Percentiles rank a stretch among this genome's conserved stretches.
Evolutionary conservation across 129 eudicot species (phyloP).

Genomic region (Smallanthus sonchifolius): DNA sequence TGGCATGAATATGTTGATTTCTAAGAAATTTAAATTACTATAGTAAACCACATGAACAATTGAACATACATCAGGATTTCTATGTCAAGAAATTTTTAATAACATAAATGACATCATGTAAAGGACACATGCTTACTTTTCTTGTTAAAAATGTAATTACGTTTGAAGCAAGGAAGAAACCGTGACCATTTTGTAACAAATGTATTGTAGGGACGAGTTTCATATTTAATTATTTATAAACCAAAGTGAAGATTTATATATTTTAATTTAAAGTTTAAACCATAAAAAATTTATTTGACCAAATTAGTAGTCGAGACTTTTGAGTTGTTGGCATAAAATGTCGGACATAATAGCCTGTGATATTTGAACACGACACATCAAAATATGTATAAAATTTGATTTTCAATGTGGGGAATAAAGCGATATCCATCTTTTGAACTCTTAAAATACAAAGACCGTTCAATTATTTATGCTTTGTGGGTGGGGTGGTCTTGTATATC

Average conservation of each 20-base stretch:
- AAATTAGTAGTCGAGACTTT: not conserved
- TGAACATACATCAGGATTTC: not conserved
- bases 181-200: not conserved
- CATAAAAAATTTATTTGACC: not conserved
- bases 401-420: slow-evolving; percentile 1
- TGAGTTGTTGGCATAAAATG: not conserved
- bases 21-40: no score
- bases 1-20: no score
- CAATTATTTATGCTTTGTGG: slow-evolving; percentile 6
- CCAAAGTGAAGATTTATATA: not conserved
- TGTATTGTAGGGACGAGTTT: not conserved
- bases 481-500: slow-evolving; percentile 4
- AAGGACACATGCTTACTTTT: not conserved
- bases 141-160: not conserved
- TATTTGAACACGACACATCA: not conserved
- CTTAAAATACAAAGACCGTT: not conserved
- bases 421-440: not conserved
- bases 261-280: not conserved
- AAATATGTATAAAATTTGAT: not conserved
- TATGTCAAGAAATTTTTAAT: not conserved
- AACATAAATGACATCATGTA: no score
- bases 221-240: not conserved
- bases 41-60: not conserved
- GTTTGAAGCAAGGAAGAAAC: not conserved
- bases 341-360: not conserved